Evolutionary conservation across 495 filamentous ascomycete genomes (phyloP).

Genomic region (Tetracladium marchalianum): DNA sequence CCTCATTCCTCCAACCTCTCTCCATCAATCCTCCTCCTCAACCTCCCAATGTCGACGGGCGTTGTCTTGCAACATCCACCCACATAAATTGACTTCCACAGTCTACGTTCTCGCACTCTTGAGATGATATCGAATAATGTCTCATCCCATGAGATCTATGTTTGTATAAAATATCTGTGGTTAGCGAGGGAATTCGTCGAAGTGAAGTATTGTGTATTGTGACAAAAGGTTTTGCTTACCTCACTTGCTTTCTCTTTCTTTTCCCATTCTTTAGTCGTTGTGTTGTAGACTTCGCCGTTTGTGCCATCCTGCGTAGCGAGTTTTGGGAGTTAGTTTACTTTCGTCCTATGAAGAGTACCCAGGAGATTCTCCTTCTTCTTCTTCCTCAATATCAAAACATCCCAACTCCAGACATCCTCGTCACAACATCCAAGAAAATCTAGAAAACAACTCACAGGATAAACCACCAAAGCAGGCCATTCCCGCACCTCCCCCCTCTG

Average conservation of each 20-base stretch:
- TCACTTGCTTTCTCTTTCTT: slow-evolving; percentile 20
- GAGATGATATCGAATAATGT: slow-evolving; percentile 44
- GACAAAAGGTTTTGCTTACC: slow-evolving; percentile 11
- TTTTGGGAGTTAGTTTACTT: too few species aligned
- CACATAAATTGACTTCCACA: slow-evolving; percentile 42
- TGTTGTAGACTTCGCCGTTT: slow-evolving; percentile 55
- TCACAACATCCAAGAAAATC: too few species aligned
- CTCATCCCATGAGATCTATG: slow-evolving; percentile 36
- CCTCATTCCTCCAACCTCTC: not conserved
- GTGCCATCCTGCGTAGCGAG: slow-evolving; percentile 39
- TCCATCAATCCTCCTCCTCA: slow-evolving; percentile 24
- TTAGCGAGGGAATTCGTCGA: slow-evolving; percentile 4
- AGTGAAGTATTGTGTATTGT: too few species aligned
- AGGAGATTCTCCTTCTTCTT: too few species aligned
- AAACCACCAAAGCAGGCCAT: slow-evolving; percentile 50
- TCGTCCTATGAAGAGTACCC: too few species aligned
- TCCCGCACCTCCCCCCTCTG: slow-evolving; percentile 13
- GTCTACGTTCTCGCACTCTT: slow-evolving; percentile 44
- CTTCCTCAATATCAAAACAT: too few species aligned
- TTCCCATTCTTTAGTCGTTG: slow-evolving; percentile 48
- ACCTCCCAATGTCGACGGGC: slow-evolving; percentile 36
- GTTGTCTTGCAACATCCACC: slow-evolving; percentile 55
- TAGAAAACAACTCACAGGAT: slow-evolving; percentile 31
- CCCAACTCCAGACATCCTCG: too few species aligned
- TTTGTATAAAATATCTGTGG: slow-evolving; percentile 7